Evolutionary conservation across 2,329 filamentous ascomycete genomes (phyloP).

Genomic region (Aspergillus aculeatinus): DNA sequence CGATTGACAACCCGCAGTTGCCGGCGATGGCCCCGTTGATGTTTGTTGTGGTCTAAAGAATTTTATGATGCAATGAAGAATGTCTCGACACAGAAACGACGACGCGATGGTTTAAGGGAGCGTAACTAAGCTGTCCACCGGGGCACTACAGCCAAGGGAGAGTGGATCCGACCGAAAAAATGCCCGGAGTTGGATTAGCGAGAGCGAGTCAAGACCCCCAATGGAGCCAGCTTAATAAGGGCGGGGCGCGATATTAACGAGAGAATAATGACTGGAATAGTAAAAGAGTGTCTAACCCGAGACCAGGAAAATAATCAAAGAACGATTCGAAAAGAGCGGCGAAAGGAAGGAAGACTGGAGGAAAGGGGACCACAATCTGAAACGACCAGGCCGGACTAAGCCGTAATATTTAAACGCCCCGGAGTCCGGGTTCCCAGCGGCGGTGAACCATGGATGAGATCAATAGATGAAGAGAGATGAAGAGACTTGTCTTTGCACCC

Average conservation of each 20-base stretch:
- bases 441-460: slow-evolving; percentile 19
- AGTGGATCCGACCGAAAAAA: slow-evolving; percentile 21
- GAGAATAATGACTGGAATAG: slow-evolving; percentile 9
- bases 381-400: slow-evolving; percentile 19
- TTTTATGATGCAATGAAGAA: slow-evolving; percentile 30
- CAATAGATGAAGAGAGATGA: background rate
- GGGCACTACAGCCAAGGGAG: slow-evolving; percentile 19
- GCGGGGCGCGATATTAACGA: slow-evolving; percentile 9
- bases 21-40: slow-evolving; percentile 18
- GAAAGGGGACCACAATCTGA: slow-evolving; percentile 26
- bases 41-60: slow-evolving; percentile 27
- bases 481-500: background rate
- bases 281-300: slow-evolving; percentile 32
- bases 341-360: slow-evolving; percentile 30
- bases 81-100: slow-evolving; percentile 25
- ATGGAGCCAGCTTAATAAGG: slow-evolving; percentile 9
- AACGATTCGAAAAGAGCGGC: slow-evolving; percentile 37
- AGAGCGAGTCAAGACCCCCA: slow-evolving; percentile 13
- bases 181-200: slow-evolving; percentile 16
- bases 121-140: slow-evolving; percentile 19
- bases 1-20: slow-evolving; percentile 13
- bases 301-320: slow-evolving; percentile 25
- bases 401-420: slow-evolving; percentile 20
- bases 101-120: slow-evolving; percentile 17
- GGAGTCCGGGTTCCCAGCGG: slow-evolving; percentile 33